A percentile compares a stretch with the other conserved stretches of the same genome.
phyloP scores from a whole-genome alignment of 2,329 filamentous ascomycete genomes.

The Tolypocladium album region DNA sequence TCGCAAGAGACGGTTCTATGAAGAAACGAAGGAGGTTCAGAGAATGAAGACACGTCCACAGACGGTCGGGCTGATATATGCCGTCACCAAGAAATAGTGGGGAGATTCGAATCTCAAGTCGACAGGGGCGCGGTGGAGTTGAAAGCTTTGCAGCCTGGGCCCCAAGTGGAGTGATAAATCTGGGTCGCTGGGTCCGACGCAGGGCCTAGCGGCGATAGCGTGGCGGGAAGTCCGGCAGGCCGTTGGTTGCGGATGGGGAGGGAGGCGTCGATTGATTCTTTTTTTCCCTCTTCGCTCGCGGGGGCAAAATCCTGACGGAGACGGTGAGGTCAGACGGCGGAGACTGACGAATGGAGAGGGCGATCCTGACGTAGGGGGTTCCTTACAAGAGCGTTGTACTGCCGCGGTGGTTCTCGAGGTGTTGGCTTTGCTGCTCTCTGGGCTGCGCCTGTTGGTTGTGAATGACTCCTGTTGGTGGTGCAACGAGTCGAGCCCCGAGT shows the following conservation, averaged over 20 bases:
- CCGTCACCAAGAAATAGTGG: background rate
- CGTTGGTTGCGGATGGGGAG: background rate
- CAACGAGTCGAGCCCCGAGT: background rate
- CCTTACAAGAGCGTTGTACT: no score
- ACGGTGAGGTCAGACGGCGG: background rate
- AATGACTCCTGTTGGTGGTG: background rate
- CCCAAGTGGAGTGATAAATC: background rate
- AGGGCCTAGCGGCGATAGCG: background rate
- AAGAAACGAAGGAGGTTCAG: background rate
- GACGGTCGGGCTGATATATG: background rate
- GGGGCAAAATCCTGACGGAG: background rate
- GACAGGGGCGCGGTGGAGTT: background rate
- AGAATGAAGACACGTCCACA: background rate
- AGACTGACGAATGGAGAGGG: background rate
- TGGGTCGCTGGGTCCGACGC: background rate
- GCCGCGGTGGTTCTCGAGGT: background rate
- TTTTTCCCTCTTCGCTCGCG: background rate
- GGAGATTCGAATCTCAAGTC: background rate
- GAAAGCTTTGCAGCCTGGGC: conserved; percentile 1
- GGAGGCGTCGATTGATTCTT: background rate
- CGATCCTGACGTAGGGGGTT: background rate
- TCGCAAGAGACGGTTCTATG: background rate
- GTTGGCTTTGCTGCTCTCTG: background rate
- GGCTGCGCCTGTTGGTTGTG: background rate
- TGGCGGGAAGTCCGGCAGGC: conserved; percentile 1